phyloP scores from a whole-genome alignment of 1,139 yeast species.

The Kurtzmaniella quercitrusa region DNA sequence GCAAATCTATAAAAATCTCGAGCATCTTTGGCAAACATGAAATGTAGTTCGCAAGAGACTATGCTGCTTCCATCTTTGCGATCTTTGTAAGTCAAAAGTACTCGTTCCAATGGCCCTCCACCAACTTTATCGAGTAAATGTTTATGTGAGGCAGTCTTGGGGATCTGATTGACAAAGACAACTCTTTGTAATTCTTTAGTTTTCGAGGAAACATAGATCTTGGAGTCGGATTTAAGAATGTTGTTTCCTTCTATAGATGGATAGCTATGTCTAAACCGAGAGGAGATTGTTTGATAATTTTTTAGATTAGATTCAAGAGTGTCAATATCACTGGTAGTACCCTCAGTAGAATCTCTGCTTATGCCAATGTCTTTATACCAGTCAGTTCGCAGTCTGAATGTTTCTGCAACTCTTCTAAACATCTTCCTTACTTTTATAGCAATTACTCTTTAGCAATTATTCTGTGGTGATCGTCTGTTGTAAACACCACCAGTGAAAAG shows the following conservation, averaged over 20 bases:
- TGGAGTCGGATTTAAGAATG: conserved; percentile 31
- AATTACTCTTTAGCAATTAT: background rate
- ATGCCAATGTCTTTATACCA: background rate
- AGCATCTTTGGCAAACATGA: conserved; percentile 54
- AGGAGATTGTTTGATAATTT: background rate
- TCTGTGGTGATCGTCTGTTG: no score
- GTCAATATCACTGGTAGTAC: background rate
- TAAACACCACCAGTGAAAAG: background rate
- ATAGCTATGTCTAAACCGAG: background rate
- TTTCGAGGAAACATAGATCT: background rate
- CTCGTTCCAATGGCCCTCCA: conserved; percentile 73
- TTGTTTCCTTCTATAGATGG: background rate
- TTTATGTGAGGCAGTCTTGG: conserved; percentile 4
- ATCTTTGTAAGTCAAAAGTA: conserved; percentile 23
- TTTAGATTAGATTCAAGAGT: background rate
- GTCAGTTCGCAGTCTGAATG: background rate
- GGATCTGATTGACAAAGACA: conserved; percentile 10
- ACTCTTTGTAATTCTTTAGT: conserved; percentile 3
- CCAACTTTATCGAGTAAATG: conserved; percentile 42
- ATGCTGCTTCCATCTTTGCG: background rate
- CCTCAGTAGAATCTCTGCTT: background rate
- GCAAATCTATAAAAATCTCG: conserved; percentile 51
- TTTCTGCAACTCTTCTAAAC: conserved; percentile 1
- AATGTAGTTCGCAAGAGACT: conserved; percentile 41
- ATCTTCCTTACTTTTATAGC: background rate